Evolutionary conservation across 2,329 filamentous ascomycete genomes (phyloP).

Genomic region (Trichophyton simii): DNA sequence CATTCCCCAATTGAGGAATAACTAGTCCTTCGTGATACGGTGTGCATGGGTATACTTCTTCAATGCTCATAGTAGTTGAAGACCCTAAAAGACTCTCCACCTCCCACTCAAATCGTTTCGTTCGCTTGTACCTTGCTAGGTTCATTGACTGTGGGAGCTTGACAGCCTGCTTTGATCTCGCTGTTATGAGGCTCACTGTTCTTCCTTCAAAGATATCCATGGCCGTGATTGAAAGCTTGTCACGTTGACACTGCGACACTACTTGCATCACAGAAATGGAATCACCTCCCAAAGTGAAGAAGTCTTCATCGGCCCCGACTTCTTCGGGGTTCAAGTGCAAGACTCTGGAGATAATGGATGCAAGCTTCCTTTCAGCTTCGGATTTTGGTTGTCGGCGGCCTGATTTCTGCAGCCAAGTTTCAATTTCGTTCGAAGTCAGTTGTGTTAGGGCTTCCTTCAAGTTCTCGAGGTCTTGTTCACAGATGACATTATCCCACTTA

Average conservation of each 20-base stretch:
- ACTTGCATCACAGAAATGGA: conserved; percentile 29
- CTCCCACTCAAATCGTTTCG: background rate
- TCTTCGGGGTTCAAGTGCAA: conserved; percentile 19
- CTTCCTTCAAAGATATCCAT: conserved; percentile 10
- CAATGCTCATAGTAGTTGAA: background rate
- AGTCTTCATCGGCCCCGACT: conserved; percentile 6
- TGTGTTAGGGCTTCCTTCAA: background rate
- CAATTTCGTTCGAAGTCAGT: background rate
- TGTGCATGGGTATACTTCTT: conserved; percentile 11
- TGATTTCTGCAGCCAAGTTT: background rate
- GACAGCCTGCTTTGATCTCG: background rate
- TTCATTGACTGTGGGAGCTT: background rate
- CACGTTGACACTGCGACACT: conserved; percentile 11
- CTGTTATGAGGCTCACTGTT: background rate
- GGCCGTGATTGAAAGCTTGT: conserved; percentile 5
- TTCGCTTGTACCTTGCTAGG: background rate
- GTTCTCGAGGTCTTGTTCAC: background rate
- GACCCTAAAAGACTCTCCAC: background rate
- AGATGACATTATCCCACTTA: background rate
- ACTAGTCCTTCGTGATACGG: conserved; percentile 8
- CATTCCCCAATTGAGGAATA: background rate
- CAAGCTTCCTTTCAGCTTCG: background rate
- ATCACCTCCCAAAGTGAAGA: conserved; percentile 21
- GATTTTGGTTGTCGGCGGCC: background rate
- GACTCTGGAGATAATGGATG: background rate